These are phyloP conservation scores for Metarhizium sp. DNA, from an alignment of 2,329 filamentous ascomycete genomes.

Conservation along the genomic window DNA sequence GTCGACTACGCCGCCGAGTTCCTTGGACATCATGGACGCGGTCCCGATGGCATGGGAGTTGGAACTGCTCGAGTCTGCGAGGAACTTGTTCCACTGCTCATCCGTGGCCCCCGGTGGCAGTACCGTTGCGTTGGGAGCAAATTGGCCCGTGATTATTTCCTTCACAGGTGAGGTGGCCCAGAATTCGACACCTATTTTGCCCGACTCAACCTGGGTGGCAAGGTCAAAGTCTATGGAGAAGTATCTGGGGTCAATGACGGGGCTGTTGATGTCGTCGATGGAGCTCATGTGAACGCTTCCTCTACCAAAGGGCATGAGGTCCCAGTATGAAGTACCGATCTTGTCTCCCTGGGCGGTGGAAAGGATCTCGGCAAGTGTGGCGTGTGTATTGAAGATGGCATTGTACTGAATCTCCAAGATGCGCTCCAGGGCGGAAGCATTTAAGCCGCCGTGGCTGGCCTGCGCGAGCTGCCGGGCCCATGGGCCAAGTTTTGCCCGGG, in stretches of 20 bases:
- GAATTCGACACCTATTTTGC: conserved; percentile 19
- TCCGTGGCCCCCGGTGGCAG: conserved; percentile 6
- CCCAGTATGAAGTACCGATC: conserved; percentile 28
- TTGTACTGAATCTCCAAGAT: conserved; percentile 36
- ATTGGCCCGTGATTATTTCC: background rate
- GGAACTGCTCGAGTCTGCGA: conserved; percentile 3
- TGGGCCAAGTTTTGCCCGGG: conserved; percentile 14
- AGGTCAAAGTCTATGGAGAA: conserved; percentile 27
- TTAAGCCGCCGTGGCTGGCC: conserved; percentile 16
- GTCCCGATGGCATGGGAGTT: conserved; percentile 39
- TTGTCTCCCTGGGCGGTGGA: conserved; percentile 20
- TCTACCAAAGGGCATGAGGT: conserved; percentile 27
- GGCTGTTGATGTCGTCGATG: conserved; percentile 22
- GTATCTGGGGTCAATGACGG: conserved; percentile 27
- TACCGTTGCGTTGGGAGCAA: background rate
- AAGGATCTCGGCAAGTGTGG: conserved; percentile 38
- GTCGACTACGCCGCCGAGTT: conserved; percentile 40
- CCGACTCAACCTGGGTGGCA: conserved; percentile 16
- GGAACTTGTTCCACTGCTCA: conserved; percentile 10
- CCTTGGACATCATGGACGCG: conserved; percentile 39
- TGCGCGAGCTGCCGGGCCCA: conserved; percentile 22
- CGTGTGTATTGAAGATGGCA: conserved; percentile 34
- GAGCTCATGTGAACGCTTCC: conserved; percentile 31
- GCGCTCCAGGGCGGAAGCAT: conserved; percentile 23
- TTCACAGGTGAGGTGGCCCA: conserved; percentile 19